These are phyloP conservation scores for Syncephalastrum monosporum DNA, from an alignment of 371 early-diverging fungal genomes.

Conservation along the genomic window DNA sequence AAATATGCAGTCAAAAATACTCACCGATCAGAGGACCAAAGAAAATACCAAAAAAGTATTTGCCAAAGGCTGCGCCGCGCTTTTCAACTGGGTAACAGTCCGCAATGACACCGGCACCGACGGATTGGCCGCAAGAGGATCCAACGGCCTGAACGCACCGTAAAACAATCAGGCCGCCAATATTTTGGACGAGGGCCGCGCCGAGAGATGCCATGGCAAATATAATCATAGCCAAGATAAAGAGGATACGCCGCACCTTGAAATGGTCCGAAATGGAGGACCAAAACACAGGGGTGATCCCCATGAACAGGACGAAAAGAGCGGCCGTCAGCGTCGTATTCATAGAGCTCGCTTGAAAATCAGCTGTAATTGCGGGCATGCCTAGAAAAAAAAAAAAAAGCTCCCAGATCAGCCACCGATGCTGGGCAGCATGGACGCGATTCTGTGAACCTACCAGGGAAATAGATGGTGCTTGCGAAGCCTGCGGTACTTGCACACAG, in stretches of 20 bases:
- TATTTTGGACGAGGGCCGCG: constrained; percentile 56
- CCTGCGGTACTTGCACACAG: constrained; percentile 24
- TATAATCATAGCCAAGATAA: constrained; percentile 55
- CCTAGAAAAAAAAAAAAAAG: constrained; percentile 16
- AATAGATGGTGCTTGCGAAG: constrained; percentile 29
- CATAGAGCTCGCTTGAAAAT: constrained; percentile 46
- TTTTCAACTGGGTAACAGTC: constrained; percentile 29
- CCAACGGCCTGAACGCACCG: constrained; percentile 75
- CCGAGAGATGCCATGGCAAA: constrained; percentile 69
- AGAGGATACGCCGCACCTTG: constrained; percentile 58
- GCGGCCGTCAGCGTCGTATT: constrained; percentile 57
- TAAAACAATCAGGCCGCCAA: constrained; percentile 59
- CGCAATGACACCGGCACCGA: constrained; percentile 12
- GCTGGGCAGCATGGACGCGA: too few species aligned
- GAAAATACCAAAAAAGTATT: constrained; percentile 54
- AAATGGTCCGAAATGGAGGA: constrained; percentile 65
- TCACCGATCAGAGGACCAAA: constrained; percentile 48
- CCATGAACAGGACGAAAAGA: constrained; percentile 56
- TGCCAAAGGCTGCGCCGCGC: constrained; percentile 38
- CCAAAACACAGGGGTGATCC: constrained; percentile 64
- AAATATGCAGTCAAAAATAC: neutral
- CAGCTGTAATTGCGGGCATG: constrained; percentile 42
- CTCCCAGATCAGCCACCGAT: neutral
- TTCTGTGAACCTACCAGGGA: constrained; percentile 14
- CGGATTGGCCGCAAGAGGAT: constrained; percentile 57